These are phyloP conservation scores for Pyrenophora graminea DNA, from an alignment of 2,329 filamentous ascomycete species.

Conservation along the genomic window DNA sequence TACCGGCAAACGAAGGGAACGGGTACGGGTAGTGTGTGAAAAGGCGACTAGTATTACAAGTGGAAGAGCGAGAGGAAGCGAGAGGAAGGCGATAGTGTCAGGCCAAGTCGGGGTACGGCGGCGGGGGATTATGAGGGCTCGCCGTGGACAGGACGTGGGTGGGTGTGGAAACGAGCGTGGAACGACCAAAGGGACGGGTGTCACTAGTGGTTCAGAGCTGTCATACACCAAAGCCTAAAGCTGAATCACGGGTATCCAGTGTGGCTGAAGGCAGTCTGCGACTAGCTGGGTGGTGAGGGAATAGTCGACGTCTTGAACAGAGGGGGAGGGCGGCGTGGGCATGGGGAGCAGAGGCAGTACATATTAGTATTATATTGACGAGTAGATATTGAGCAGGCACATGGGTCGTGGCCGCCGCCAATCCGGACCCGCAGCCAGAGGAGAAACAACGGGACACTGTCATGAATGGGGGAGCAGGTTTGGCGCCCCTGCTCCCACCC, in stretches of 20 bases:
- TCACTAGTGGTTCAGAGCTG: constrained; percentile 36
- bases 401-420: constrained; percentile 23
- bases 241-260: constrained; percentile 29
- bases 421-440: constrained; percentile 22
- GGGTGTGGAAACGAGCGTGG: constrained; percentile 41
- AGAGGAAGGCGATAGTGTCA: constrained; percentile 12
- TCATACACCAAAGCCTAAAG: constrained; percentile 13
- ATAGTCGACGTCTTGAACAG: constrained; percentile 8
- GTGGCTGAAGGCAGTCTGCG: constrained; percentile 22
- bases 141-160: constrained; percentile 20
- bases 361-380: constrained; percentile 10
- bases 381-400: constrained; percentile 32
- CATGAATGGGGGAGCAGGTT: constrained; percentile 16
- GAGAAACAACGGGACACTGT: constrained; percentile 34
- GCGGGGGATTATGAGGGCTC: constrained; percentile 27
- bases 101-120: constrained; percentile 21
- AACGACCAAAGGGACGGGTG: constrained; percentile 33
- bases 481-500: constrained; percentile 17
- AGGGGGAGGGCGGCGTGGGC: constrained; percentile 17
- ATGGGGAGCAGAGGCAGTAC: constrained; percentile 22
- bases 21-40: constrained; percentile 1
- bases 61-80: constrained; percentile 23
- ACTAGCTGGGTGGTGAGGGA: constrained; percentile 15
- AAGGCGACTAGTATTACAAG: constrained; percentile 1
- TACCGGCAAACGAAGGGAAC: neutral